Evolutionary conservation across 495 filamentous ascomycete genomes (phyloP), one percentile per base, ranked within the genome.

Genomic region (Antarctomyces pellizariae): DNA sequence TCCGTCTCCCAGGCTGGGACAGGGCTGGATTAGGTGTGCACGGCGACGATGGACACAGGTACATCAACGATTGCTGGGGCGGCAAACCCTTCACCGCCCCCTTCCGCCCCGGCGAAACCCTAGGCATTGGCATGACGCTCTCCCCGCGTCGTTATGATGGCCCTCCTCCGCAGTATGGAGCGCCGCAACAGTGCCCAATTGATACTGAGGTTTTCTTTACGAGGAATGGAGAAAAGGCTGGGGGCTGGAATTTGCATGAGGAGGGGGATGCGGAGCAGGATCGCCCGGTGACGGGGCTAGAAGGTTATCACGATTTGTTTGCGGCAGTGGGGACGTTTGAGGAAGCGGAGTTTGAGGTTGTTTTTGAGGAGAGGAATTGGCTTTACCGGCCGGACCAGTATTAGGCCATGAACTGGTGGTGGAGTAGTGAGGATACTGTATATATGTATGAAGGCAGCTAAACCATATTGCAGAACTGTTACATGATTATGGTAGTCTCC

Each of bases 1-100:
- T 80, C 61, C 64, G 84, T 22, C 62, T 86, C 30, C 84, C 84
- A 0, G 84, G 84, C 2, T 93, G 84, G 84, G 71, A 95, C 42
- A 56, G 83, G 16, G 82, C 64, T 1, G 75, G 70, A 24, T 41
- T 92, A n/a, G 84, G 62, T 4, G 70, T 93, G 7, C 86, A 91
- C 38, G 74, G 75, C 2, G 84, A 95, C 43, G 84, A 95, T 45
- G 84, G 84, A 7, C 67, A 75, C 37, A 60, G 66, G 36, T 95
- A 76, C 45, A 59, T 86, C 33, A 89, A 92, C 51, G 77, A 93
- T 41, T 61, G 63, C 1, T 80, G 59, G 56, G 84, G 84, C 13
- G 84, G 84, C 2, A 67, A 63, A 34, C 56, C 70, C 29, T 91
- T 93, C 42, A 51, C 58, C 6, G 9, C 30, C 17, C 52, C 57